Percentiles rank a stretch among this genome's conserved stretches.
These are phyloP conservation scores for Vaccinium macrocarpon DNA, from an alignment of 148 eudicot genomes.

Conservation along the genomic window DNA sequence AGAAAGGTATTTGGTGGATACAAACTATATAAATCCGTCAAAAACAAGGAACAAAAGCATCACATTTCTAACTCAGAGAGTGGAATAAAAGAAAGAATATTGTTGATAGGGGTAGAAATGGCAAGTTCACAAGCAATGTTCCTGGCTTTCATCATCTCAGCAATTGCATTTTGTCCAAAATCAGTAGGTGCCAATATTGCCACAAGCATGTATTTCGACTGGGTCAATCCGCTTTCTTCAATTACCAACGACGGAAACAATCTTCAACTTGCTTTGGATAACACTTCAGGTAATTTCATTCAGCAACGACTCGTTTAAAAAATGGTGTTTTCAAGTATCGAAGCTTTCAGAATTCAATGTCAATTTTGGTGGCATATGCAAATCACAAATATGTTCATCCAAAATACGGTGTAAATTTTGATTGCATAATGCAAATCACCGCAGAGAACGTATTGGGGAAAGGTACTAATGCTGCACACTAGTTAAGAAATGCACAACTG, in stretches of 20 bases:
- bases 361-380: neutral
- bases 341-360: neutral
- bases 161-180: conserved; percentile 29
- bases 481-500: no score
- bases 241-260: conserved; percentile 31
- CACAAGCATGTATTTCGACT: conserved; percentile 32
- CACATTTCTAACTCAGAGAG: neutral
- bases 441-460: neutral
- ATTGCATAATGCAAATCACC: neutral
- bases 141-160: conserved; percentile 26
- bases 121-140: conserved; percentile 28
- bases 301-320: neutral
- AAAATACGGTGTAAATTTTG: neutral
- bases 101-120: conserved; percentile 27
- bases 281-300: conserved; percentile 40
- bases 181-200: conserved; percentile 34
- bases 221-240: conserved; percentile 40
- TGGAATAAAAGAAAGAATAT: neutral
- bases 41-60: conserved; percentile 16
- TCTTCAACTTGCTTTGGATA: conserved; percentile 37
- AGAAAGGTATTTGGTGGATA: conserved; percentile 8
- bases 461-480: neutral
- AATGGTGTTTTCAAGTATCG: neutral
- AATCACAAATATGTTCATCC: neutral
- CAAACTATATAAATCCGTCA: conserved; percentile 33